Evolutionary conservation across 768 basidiomycete genomes (phyloP).

Genomic region (Suillus subluteus): DNA sequence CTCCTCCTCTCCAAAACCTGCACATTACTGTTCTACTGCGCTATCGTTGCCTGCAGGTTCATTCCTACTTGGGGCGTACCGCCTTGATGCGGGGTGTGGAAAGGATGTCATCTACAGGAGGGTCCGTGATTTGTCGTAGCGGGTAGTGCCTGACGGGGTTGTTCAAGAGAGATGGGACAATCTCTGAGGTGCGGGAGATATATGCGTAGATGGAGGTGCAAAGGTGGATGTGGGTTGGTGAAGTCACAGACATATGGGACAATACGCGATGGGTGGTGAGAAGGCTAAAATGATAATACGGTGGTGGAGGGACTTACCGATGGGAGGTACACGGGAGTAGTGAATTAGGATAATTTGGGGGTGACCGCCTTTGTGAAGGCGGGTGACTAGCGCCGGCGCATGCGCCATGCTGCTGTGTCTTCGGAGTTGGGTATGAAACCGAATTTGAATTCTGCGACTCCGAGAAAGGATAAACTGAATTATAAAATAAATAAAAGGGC

Average conservation of each 20-base stretch:
- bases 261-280: conserved; percentile 18
- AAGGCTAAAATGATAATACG: neutral
- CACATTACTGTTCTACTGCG: conserved; percentile 74
- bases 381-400: conserved; percentile 73
- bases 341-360: conserved; percentile 74
- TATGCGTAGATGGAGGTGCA: neutral
- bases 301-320: conserved; percentile 50
- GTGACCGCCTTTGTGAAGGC: conserved; percentile 74
- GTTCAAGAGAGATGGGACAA: conserved; percentile 57
- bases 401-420: conserved; percentile 67
- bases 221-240: neutral
- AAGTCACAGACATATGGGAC: no score
- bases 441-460: conserved; percentile 71
- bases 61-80: conserved; percentile 35
- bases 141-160: conserved; percentile 75
- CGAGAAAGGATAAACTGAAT: conserved; percentile 27
- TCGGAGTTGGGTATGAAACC: conserved; percentile 73
- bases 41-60: conserved; percentile 62
- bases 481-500: neutral
- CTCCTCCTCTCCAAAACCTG: conserved; percentile 65
- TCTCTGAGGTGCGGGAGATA: conserved; percentile 43
- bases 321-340: conserved; percentile 66
- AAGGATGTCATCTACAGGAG: conserved; percentile 64
- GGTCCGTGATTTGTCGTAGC: conserved; percentile 66
- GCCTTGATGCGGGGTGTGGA: conserved; percentile 33